Conservation (phyloP, 352 stramenopile species). For the Halophytophthora batemanensis region DNA sequence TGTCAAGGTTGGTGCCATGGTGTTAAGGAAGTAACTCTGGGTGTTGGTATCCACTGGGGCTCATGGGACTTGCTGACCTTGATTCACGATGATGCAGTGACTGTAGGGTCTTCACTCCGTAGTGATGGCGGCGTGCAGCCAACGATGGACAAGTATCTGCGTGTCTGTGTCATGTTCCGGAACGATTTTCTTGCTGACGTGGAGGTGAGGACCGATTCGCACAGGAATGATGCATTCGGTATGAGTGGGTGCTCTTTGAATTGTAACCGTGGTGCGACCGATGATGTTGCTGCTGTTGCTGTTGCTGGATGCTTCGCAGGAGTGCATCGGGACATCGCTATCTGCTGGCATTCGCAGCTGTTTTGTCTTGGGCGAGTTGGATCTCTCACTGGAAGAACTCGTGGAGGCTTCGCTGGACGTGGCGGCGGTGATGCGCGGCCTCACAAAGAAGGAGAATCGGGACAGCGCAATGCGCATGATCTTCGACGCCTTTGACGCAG, state of each 20-base stretch:
- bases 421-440: conserved; percentile 14
- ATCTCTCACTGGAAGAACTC: conserved; percentile 35
- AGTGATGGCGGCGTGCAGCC: conserved; percentile 5
- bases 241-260: neutral
- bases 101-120: conserved; percentile 14
- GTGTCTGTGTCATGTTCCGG: conserved; percentile 32
- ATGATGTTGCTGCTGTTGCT: neutral
- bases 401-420: conserved; percentile 21
- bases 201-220: conserved; percentile 23
- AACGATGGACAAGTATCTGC: conserved; percentile 31
- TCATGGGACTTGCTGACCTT: neutral
- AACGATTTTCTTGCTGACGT: conserved; percentile 36
- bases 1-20: conserved; percentile 35
- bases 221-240: neutral
- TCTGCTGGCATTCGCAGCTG: conserved; percentile 27
- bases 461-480: conserved; percentile 32
- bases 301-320: neutral
- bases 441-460: conserved; percentile 43
- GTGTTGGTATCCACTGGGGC: neutral
- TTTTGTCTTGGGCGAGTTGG: conserved; percentile 34
- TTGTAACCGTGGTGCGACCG: neutral
- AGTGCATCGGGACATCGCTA: conserved; percentile 15
- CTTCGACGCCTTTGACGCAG: conserved; percentile 42
- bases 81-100: conserved; percentile 12
- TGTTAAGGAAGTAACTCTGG: no score